Base-by-base conservation (phyloP, 2,329 filamentous ascomycete genomes). In the Erysiphe pulchra region DNA sequence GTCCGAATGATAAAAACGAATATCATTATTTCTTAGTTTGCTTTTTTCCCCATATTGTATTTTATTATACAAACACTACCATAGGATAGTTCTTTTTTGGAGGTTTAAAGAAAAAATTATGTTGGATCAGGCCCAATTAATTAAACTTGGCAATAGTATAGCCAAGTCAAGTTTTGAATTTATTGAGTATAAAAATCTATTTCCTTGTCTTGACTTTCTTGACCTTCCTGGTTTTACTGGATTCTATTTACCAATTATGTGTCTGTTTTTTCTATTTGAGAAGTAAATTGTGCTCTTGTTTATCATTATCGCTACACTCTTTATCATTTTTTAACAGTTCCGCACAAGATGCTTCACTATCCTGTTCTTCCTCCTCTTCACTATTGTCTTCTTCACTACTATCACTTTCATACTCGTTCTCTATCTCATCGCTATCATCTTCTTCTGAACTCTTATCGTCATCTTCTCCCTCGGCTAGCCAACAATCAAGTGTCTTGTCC, bases 401-500 rank as follows among this genome's bases (percentile, higher is more conserved):
- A 62, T 65, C 20, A 66, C 64, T 39, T 42, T 56, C 56, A 44
- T 47, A 48, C 32, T 53, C 51, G 20, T 53, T 53, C 33, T 57
- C 54, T 1, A 66, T 64, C 1, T 68, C 67, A 8, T 70, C 67
- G 1, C 68, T 67, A 0, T 69, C 66, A 0, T 66, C 65, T 31
- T 63, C 61, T 0, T 69, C 65, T 0, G 69, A 68, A 0, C 66
- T 66, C 0, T 67, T 67, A 2, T 66, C 66, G 1, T 68, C 68
- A 0, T 67, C 66, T 7, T 67, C 65, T 2, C 69, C 70, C 6
- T 67, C 65, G 7, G 71, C 84, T 47, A 95, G 66, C 86, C 90
- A 95, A 59, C 93, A 84, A 63, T 95, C 85, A 50, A 98, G 63
- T 17, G 78, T 83, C 69, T 92, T 93, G 37, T 74, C 73, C 45